phyloP scores from a whole-genome alignment of 768 basidiomycete genomes.

The Gloeostereum incarnatum region DNA sequence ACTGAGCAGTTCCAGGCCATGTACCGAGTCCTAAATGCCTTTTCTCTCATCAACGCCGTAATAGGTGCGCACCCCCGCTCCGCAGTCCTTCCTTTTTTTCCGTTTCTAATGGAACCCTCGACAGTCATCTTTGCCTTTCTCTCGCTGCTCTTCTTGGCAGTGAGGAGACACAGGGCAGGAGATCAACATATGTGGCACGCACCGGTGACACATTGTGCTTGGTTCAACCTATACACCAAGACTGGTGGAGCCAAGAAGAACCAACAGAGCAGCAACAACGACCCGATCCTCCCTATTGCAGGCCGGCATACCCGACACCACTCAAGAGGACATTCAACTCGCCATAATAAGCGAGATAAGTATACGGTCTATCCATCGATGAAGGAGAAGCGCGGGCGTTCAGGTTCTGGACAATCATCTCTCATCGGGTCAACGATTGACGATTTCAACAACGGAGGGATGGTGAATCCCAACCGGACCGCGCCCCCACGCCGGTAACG shows the following conservation, averaged over 20 bases:
- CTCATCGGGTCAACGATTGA: conserved; percentile 20
- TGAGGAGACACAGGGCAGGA: conserved; percentile 31
- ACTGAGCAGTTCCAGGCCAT: conserved; percentile 87
- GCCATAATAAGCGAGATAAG: too few species aligned
- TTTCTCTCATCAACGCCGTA: conserved; percentile 69
- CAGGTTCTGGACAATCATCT: too few species aligned
- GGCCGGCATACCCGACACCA: too few species aligned
- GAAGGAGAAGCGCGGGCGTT: conserved; percentile 3
- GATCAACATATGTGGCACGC: conserved; percentile 57
- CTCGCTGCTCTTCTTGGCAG: conserved; percentile 27
- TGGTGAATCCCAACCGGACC: conserved; percentile 32
- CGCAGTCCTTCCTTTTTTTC: too few species aligned
- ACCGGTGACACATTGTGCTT: conserved; percentile 63
- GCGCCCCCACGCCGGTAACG: too few species aligned
- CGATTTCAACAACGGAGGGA: conserved; percentile 30
- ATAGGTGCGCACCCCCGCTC: conserved; percentile 38
- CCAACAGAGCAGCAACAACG: too few species aligned
- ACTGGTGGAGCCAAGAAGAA: too few species aligned
- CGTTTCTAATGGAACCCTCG: conserved; percentile 5
- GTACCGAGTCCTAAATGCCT: conserved; percentile 74
- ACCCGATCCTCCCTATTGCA: too few species aligned
- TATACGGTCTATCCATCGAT: too few species aligned
- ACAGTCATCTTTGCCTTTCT: conserved; percentile 29
- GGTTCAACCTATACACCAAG: conserved; percentile 52
- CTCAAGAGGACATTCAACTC: too few species aligned